A percentile compares a stretch with the other conserved stretches of the same genome.
phyloP scores from a whole-genome alignment of 495 filamentous ascomycete species.

The Xylaria curta region DNA sequence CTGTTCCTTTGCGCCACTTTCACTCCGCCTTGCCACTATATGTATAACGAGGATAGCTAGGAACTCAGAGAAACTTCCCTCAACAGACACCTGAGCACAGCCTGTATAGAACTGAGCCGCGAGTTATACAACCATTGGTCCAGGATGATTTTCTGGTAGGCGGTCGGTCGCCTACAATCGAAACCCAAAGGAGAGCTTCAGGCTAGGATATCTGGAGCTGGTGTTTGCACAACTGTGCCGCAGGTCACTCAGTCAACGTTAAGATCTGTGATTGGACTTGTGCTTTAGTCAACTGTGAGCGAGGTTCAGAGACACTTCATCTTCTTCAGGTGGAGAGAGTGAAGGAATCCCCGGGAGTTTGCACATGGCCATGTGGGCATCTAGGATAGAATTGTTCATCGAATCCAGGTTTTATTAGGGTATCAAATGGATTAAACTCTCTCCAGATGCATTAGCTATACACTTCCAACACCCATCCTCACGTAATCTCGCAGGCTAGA shows the following conservation, averaged over 20 bases:
- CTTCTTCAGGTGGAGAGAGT: constrained; percentile 68
- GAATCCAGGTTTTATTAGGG: background rate
- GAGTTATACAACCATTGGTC: no score
- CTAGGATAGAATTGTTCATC: no score
- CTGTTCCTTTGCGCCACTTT: constrained; percentile 32
- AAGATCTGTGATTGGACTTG: constrained; percentile 54
- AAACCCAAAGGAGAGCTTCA: no score
- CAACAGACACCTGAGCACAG: constrained; percentile 66
- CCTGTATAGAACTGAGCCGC: no score
- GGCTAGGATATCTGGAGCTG: no score
- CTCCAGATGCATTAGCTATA: background rate
- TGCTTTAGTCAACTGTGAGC: constrained; percentile 47
- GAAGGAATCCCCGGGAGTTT: constrained; percentile 68
- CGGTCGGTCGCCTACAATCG: no score
- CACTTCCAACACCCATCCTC: background rate
- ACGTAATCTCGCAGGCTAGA: background rate
- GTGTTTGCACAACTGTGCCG: constrained; percentile 44
- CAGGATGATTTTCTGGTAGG: no score
- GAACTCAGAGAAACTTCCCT: constrained; percentile 45
- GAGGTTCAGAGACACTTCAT: constrained; percentile 69
- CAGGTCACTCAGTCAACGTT: constrained; percentile 63
- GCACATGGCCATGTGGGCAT: background rate
- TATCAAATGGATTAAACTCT: constrained; percentile 1
- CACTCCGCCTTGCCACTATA: constrained; percentile 25
- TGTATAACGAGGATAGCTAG: no score